Conservation (phyloP, 768 basidiomycete species). For the Glaciozyma martinii region DNA sequence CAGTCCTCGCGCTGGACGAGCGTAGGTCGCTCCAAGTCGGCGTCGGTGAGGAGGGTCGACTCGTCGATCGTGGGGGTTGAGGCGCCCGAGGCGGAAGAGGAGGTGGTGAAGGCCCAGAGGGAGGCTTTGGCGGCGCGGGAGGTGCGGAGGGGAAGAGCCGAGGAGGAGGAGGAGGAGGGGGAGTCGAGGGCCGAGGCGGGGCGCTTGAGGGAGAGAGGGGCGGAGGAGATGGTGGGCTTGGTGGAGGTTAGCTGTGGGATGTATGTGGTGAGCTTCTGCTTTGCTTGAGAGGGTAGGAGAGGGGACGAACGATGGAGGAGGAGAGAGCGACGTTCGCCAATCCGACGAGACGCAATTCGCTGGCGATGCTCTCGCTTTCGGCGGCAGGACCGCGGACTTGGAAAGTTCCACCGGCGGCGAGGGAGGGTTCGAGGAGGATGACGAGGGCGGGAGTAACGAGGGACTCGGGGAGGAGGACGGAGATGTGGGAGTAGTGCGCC, state of each 20-base stretch:
- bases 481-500: conserved; percentile 41
- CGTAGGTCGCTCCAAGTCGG: conserved; percentile 64
- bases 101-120: conserved; percentile 63
- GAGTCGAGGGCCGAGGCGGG: conserved; percentile 23
- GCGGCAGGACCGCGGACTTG: conserved; percentile 21
- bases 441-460: conserved; percentile 48
- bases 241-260: conserved; percentile 46
- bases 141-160: conserved; percentile 47
- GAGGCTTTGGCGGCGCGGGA: conserved; percentile 74
- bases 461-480: conserved; percentile 56
- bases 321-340: conserved; percentile 13
- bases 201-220: conserved; percentile 44
- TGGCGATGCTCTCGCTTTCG: conserved; percentile 12
- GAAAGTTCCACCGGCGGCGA: conserved; percentile 16
- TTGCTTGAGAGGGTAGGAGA: background rate
- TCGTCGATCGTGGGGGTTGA: conserved; percentile 69
- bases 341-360: conserved; percentile 23
- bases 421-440: conserved; percentile 37
- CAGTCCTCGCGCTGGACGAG: conserved; percentile 35
- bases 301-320: background rate
- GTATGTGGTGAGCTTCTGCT: background rate
- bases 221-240: conserved; percentile 40
- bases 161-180: background rate
- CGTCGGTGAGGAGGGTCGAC: conserved; percentile 70
- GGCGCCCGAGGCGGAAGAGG: conserved; percentile 23